Percentiles rank a stretch among this genome's conserved stretches.
phyloP scores from a whole-genome alignment of 371 early-diverging fungal genomes.

The Rhizomucor pusillus region DNA sequence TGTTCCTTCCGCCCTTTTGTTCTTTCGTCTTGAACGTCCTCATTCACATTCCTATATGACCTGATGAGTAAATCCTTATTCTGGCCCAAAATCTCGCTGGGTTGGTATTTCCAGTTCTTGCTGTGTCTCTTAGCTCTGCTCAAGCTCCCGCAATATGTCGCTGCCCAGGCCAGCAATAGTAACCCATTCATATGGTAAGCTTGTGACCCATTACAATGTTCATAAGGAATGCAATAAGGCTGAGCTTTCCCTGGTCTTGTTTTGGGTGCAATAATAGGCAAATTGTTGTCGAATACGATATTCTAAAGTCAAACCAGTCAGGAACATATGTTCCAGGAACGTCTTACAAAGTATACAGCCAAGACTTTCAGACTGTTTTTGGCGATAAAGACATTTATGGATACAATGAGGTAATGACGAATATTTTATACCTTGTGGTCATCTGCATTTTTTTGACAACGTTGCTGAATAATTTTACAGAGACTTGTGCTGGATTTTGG shows the following conservation, averaged over 20 bases:
- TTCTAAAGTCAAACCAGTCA: slow-evolving; percentile 6
- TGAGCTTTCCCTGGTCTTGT: background rate
- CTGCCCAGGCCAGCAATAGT: slow-evolving; percentile 4
- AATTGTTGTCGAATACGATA: slow-evolving; percentile 10
- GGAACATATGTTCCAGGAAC: slow-evolving; percentile 6
- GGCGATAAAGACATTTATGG: slow-evolving; percentile 25
- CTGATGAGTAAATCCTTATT: background rate
- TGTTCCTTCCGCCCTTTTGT: too few relatives aligned
- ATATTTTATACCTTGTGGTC: too few relatives aligned
- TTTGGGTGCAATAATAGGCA: slow-evolving; percentile 2
- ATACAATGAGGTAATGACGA: slow-evolving; percentile 21
- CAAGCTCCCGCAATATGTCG: background rate
- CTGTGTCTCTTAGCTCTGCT: background rate
- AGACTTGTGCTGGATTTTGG: slow-evolving; percentile 18
- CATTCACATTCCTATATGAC: background rate
- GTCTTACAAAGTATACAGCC: slow-evolving; percentile 30
- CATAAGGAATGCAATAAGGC: background rate
- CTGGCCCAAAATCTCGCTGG: background rate
- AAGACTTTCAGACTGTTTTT: slow-evolving; percentile 39
- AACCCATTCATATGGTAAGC: slow-evolving; percentile 13
- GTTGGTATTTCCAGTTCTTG: too few relatives aligned
- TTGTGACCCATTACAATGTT: background rate
- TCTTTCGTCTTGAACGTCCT: background rate
- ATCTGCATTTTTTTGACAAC: background rate
- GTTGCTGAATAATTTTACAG: slow-evolving; percentile 2